phyloP scores from a whole-genome alignment of 306 rosid genomes.

The Pachyrhizus erosus region DNA sequence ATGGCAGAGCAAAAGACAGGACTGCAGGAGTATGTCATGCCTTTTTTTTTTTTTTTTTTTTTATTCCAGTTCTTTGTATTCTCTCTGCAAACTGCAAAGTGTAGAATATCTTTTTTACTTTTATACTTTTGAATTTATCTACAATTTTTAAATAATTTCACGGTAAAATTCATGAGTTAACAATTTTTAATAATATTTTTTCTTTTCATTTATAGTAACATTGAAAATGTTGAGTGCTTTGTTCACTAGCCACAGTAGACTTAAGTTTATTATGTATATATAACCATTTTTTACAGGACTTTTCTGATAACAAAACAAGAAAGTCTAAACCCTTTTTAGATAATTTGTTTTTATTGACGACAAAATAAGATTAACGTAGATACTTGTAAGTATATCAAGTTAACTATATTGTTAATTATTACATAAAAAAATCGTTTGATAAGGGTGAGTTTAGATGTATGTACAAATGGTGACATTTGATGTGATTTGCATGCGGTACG shows the following conservation, averaged over 20 bases:
- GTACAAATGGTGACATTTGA: neutral
- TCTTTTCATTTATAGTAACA: too few relatives aligned
- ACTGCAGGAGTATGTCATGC: conserved; percentile 13
- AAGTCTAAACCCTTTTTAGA: neutral
- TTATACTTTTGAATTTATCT: neutral
- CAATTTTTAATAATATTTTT: too few relatives aligned
- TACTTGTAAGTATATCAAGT: neutral
- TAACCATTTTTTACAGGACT: neutral
- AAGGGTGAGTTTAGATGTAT: neutral
- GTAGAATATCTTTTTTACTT: neutral
- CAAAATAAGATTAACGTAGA: neutral
- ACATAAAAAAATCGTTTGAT: neutral
- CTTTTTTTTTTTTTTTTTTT: neutral
- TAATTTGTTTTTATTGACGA: neutral
- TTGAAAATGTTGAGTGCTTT: too few relatives aligned
- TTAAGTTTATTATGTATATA: neutral
- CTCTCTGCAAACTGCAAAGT: neutral
- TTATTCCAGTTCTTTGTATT: neutral
- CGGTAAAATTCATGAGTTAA: neutral
- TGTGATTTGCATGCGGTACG: neutral
- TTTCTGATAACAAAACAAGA: neutral
- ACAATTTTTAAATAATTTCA: neutral
- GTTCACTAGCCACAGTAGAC: neutral
- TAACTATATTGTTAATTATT: neutral
- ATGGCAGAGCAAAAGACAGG: neutral